Base-by-base conservation (phyloP, 2,329 filamentous ascomycete species). In the Arthrobotrys sphaeroides region DNA sequence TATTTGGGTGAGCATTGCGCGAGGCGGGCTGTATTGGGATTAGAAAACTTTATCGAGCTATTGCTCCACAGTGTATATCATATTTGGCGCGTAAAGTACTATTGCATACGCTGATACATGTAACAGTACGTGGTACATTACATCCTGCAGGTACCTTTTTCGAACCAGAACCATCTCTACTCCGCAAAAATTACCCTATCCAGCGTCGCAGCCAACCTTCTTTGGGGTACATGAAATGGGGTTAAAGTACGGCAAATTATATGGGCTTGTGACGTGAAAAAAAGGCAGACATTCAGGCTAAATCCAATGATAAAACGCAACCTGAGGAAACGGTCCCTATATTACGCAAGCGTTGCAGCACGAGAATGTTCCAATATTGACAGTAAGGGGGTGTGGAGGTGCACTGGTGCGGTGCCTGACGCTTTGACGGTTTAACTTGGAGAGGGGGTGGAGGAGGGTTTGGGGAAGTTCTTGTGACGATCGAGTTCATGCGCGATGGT, bases 301-400 rank as follows among this genome's bases (percentile, higher is more conserved):
- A 75, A 75, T 57, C 22, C n/a, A 18, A 55, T 26, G 57, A 74
- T 53, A 40, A 74, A 62, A 74, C 70, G 62, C 62, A 62, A 74
- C 20, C 47, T 55, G 60, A 13, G 55, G 57, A 47, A 62, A 47
- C 28, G 40, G 62, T 24, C 36, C 57, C 38, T 69, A 62, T 22
- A 65, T 75, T 75, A 75, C 72, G 72, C 72, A 75, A 75, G 26
- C 28, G 33, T 45, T 69, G 70, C 70, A 68, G 62, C 53, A 61
- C 7, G 33, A 16, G 24, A 59, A 26, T 38, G 16, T 31, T 40
- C 18, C 9, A 59, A 53, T 10, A 59, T 47, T 49, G 18, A 49
- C 20, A 64, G 59, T 42, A 43, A 40, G 57, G 55, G 49, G 65
- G 53, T 45, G 49, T 59, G 51, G 31, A 53, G 49, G 28, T 9